phyloP scores from a whole-genome alignment of 1,139 yeast genomes.

The Suhomyces terraborum region DNA sequence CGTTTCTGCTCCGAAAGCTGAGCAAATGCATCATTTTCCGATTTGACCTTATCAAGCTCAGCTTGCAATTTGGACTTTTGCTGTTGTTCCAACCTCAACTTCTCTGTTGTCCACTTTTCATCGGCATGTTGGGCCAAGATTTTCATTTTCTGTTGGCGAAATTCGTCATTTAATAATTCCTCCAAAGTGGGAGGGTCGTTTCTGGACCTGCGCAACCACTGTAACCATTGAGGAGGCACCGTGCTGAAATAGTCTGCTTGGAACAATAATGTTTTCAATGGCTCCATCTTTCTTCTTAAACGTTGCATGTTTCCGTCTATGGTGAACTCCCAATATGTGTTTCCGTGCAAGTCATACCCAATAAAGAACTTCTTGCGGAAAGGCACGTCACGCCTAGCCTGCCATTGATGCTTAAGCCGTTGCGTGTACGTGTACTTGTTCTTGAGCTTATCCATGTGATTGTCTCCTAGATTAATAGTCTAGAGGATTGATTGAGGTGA shows the following conservation, averaged over 20 bases:
- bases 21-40: constrained; percentile 21
- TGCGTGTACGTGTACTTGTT: constrained; percentile 40
- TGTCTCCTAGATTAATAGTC: too few relatives aligned
- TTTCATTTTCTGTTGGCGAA: constrained; percentile 57
- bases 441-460: constrained; percentile 36
- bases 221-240: constrained; percentile 75
- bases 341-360: constrained; percentile 81
- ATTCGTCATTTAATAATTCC: constrained; percentile 60
- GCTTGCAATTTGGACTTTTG: constrained; percentile 32
- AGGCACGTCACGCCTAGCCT: constrained; percentile 63
- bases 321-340: constrained; percentile 82
- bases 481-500: neutral
- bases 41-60: constrained; percentile 38
- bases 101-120: constrained; percentile 54
- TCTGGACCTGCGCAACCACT: constrained; percentile 75
- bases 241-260: constrained; percentile 52
- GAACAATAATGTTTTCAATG: constrained; percentile 41
- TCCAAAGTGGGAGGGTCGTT: constrained; percentile 58
- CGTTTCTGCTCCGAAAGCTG: constrained; percentile 2
- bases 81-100: constrained; percentile 36
- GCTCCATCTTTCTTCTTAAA: constrained; percentile 54
- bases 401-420: constrained; percentile 58
- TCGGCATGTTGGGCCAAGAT: constrained; percentile 62
- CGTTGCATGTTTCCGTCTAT: constrained; percentile 49
- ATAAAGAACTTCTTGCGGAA: constrained; percentile 58